Conservation (phyloP, 768 basidiomycete species). For the Mycena haematopus region DNA sequence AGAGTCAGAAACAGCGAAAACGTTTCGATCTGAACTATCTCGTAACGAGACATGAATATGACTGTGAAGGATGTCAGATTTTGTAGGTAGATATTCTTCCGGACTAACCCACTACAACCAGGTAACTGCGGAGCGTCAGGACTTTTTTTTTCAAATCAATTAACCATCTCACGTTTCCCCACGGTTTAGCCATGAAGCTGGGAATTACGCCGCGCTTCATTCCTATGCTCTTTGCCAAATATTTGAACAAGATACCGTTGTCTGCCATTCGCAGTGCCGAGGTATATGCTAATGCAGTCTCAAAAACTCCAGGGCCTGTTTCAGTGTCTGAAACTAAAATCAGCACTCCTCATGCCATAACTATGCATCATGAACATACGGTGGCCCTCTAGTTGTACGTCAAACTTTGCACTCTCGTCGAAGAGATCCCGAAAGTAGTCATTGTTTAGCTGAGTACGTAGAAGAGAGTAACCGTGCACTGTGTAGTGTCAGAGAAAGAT, state of each 20-base stretch:
- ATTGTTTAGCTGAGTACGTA: constrained; percentile 88
- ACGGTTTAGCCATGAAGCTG: constrained; percentile 99
- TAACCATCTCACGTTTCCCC: constrained; percentile 74
- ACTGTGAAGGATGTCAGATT: constrained; percentile 41
- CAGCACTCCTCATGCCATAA: neutral
- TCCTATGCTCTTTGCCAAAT: constrained; percentile 88
- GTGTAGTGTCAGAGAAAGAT: constrained; percentile 8
- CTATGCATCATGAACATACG: constrained; percentile 53
- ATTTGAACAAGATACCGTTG: constrained; percentile 93
- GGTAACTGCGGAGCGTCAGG: constrained; percentile 66
- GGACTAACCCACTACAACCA: constrained; percentile 86
- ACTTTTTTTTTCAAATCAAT: neutral
- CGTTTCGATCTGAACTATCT: constrained; percentile 69
- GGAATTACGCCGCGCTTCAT: constrained; percentile 89
- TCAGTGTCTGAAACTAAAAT: constrained; percentile 73
- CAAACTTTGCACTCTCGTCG: constrained; percentile 74
- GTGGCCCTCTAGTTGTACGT: constrained; percentile 85
- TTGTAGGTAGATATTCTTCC: neutral
- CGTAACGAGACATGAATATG: constrained; percentile 93
- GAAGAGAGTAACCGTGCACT: constrained; percentile 98
- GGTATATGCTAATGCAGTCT: constrained; percentile 88
- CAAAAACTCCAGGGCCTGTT: constrained; percentile 88
- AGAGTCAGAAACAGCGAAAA: constrained; percentile 75
- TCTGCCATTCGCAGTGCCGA: constrained; percentile 84
- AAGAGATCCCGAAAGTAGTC: constrained; percentile 91